Evolutionary conservation across 1,284 basidiomycete species (phyloP).

Genomic region (Ustilago shanxiensis): DNA sequence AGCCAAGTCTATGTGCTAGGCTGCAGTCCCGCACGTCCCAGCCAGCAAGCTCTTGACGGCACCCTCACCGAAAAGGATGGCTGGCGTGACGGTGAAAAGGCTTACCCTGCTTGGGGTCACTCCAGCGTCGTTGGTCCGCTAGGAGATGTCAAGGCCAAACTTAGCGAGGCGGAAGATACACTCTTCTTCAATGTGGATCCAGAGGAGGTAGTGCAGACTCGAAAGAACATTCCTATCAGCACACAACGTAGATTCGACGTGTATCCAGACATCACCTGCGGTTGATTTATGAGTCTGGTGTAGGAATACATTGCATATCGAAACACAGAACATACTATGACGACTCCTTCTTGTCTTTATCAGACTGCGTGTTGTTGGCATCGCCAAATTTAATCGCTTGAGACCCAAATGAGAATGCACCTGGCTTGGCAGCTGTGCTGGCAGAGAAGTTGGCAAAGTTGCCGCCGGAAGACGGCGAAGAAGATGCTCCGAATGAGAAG

Average conservation of each 20-base stretch:
- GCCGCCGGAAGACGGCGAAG: constrained; percentile 10
- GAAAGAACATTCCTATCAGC: constrained; percentile 60
- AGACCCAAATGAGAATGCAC: constrained; percentile 36
- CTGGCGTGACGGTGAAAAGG: constrained; percentile 53
- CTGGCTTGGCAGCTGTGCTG: constrained; percentile 33
- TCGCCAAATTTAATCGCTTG: constrained; percentile 46
- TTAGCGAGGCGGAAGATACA: constrained; percentile 84
- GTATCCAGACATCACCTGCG: constrained; percentile 31
- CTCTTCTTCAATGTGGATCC: constrained; percentile 71
- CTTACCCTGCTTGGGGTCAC: constrained; percentile 68
- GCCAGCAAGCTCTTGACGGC: constrained; percentile 72
- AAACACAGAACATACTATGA: neutral
- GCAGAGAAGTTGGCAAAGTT: constrained; percentile 40
- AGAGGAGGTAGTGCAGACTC: constrained; percentile 51
- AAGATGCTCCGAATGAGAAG: constrained; percentile 24
- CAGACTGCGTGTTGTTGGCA: neutral
- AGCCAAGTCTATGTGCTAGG: constrained; percentile 95
- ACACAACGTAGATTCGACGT: constrained; percentile 64
- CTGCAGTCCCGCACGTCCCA: constrained; percentile 93
- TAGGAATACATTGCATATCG: neutral
- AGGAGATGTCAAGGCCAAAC: constrained; percentile 83
- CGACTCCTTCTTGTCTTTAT: constrained; percentile 1
- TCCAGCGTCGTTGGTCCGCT: constrained; percentile 70
- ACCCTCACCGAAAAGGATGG: constrained; percentile 24
- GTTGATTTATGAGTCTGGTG: neutral